Base-by-base conservation (phyloP, 352 stramenopile species). In the Phytopythium ostracodes region DNA sequence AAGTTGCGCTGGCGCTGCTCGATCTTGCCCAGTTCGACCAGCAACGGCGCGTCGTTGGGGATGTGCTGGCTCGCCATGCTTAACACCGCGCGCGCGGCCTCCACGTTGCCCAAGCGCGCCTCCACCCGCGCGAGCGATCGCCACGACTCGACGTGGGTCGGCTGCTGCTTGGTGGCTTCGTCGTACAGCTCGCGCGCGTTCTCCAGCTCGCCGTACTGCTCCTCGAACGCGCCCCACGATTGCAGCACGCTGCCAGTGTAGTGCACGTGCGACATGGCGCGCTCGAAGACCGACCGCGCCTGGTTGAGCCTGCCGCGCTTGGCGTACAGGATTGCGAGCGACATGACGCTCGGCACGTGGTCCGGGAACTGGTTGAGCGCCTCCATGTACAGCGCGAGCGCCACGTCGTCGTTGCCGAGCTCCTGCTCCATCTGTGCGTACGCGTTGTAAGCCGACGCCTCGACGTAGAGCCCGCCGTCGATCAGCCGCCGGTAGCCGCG, bases 381-480 rank as follows among this genome's bases (percentile, higher is more conserved):
- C 29, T 89, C 76, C 14, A 71, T 52, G 59, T 94, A 96, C 31
- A 96, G 66, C 6, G 67, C 65, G 35, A 86, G 66, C 5, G 87
- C 87, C 43, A 73, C 72, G 44, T 91, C 82, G 15, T 84, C 71
- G 62, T 91, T 87, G 36, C 87, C 87, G 17, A 92, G 57, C 40
- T 92, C 78, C 40, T 92, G 72, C 63, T 96, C 87, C 80, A 96
- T 92, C 63, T 80, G 85, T 17, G 83, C 87, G 62, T 91, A 96
- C 20, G 87, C 85, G 60, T 96, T 92, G 67, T 84, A 96, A 12
- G 77, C 77, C 18, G 83, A 81, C 33, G 84, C 71, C 50, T 96
- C 83, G 42, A 91, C 70, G 59, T 77, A 91, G 25, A 91, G 60
- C 22, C 80, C 85, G 27, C 81, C 83, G 56, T 89, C 84, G 51